Base-by-base conservation (phyloP, 2,329 filamentous ascomycete species). In the Camptophora hylomeconis region DNA sequence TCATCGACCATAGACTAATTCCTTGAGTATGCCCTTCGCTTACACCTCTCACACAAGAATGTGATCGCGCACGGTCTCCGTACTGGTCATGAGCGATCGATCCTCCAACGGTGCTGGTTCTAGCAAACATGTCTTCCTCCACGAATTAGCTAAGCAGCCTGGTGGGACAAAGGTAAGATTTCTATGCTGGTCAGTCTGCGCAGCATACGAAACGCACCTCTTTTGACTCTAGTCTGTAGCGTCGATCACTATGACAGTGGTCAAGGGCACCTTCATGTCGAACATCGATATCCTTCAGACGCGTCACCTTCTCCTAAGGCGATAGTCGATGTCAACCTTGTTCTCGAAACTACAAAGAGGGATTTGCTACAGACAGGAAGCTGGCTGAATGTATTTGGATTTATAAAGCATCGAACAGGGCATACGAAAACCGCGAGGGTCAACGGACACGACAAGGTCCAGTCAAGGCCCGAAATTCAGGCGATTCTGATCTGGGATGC, bases 311-410 rank as follows among this genome's bases (percentile, higher is more conserved):
- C 50, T 13, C 55, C 66, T 21, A 55, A 54, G 26, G 76, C 72
- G 2, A 49, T 61, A 20, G 80, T 92, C 19, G 72, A 89, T 45
- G 65, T 92, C 35, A 66, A 70, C 29, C 69, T 86, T 39, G 53
- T 92, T 3, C 64, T 92, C 4, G 67, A 75, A 44, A 65, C 58
- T 7, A 56, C 89, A 33, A 70, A 68, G 12, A 55, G 65, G 13
- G 64, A 80, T 28, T 66, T 79, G 29, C 65, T 73, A 28, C 58
- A 79, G 15, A 18, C 11, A 22, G 87, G 87, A n/a, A 67, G 77
- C 35, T 94, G 86, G 84, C 55, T 94, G 27, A 92, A 94, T 49
- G 66, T 94, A 3, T 70, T 94, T 40, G 87, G 86, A 5, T 92
- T 92, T 50, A 61, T 86, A 30, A 35, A 40, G 20, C 10, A 24